Base-by-base conservation (phyloP, 306 rosid species). In the Vicia villosa region DNA sequence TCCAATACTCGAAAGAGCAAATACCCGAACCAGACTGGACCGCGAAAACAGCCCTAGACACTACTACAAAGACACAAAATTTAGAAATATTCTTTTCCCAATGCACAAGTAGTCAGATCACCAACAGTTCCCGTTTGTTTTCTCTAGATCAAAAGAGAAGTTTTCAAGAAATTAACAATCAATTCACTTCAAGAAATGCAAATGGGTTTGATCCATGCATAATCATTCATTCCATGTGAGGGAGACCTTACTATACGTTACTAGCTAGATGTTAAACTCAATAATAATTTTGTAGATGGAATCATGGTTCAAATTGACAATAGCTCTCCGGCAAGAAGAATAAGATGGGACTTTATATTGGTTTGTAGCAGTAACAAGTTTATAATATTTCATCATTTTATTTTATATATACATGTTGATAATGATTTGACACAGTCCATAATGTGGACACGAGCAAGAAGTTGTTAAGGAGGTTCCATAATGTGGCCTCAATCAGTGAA, bases 241-340 rank as follows among this genome's bases (percentile, higher is more conserved):
- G 49, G 61, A 70, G 43, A 43, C 22, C 52, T 42, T 20, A 63
- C 41, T 17, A 16, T 40, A 11, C 10, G 12, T 32, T 71, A 45
- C 62, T 32, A 13, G 55, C 42, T 64, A 51, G 8, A 51, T 20
- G 63, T 19, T 22, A 69, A 57, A 70, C 57, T 72, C 54, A 73
- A 78, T 66, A 72, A 78, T 72, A 34, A 55, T 51, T 47, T 69
- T 42, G 32, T 64, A 30, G 73, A 54, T 17, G 68, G 49, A 57
- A 64, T 58, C 41, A 20, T 51, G 58, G 51, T 57, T 58, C 38
- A 50, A 72, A 72, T 59, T 19, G 78, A 67, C 78, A 13, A 13
- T 22, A 43, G 47, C n/a, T n/a, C 11, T 51, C 72, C 75, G 72
- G 67, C 79, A 79, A 67, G 83, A 73, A 73, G 75, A 73, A 61